A percentile compares a stretch with the other conserved stretches of the same genome.
phyloP scores from a whole-genome alignment of 306 rosid genomes.

The Lupinus albus region DNA sequence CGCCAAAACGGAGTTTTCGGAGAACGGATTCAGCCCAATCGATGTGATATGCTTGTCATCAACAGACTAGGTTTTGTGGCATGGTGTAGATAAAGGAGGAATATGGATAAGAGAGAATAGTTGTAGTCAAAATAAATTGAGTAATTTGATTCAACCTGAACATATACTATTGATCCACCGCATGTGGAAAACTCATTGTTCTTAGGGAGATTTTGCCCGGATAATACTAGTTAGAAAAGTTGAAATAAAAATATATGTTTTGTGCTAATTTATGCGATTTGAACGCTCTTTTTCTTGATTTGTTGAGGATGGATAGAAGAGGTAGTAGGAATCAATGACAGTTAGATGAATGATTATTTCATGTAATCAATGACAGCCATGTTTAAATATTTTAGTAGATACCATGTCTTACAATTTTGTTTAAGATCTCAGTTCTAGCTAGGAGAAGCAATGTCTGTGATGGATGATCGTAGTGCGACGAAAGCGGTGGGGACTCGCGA shows the following conservation, averaged over 20 bases:
- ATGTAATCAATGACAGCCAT: no score
- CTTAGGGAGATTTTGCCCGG: constrained; percentile 20
- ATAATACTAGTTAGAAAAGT: constrained; percentile 29
- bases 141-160: constrained; percentile 40
- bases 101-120: constrained; percentile 31
- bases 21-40: constrained; percentile 57
- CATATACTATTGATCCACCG: constrained; percentile 21
- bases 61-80: constrained; percentile 26
- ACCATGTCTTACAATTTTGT: no score
- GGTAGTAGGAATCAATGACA: neutral
- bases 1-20: constrained; percentile 41
- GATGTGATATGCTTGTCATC: constrained; percentile 36
- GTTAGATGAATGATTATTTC: neutral
- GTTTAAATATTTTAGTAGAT: no score
- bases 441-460: no score
- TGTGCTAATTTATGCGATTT: constrained; percentile 22
- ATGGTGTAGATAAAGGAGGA: constrained; percentile 39
- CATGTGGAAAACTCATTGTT: constrained; percentile 33
- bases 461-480: no score
- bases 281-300: constrained; percentile 23
- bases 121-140: constrained; percentile 25
- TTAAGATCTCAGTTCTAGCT: no score
- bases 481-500: no score
- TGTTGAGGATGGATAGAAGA: neutral
- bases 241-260: constrained; percentile 30